These are phyloP conservation scores for Lachancea fermentati DNA, from an alignment of 805 yeast genomes.

Conservation along the genomic window DNA sequence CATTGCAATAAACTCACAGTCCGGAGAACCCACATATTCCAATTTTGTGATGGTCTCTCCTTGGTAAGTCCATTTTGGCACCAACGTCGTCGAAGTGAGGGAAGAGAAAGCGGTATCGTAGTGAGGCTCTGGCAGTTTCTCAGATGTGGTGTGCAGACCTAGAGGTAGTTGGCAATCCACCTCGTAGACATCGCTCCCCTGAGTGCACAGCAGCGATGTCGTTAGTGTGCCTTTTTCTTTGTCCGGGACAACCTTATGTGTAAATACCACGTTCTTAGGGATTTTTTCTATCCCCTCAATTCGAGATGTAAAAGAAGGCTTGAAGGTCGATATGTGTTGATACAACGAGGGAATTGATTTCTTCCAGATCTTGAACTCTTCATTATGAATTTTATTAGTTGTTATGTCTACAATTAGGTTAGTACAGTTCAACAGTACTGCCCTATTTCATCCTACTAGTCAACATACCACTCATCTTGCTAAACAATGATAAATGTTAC, in stretches of 20 bases:
- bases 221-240: constrained; percentile 25
- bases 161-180: constrained; percentile 27
- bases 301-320: constrained; percentile 34
- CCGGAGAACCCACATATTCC: constrained; percentile 32
- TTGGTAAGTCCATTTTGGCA: constrained; percentile 25
- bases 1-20: constrained; percentile 28
- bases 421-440: neutral
- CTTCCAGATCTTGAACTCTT: constrained; percentile 78
- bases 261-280: constrained; percentile 25
- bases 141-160: constrained; percentile 18
- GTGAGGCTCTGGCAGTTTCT: constrained; percentile 44
- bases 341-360: constrained; percentile 76
- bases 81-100: constrained; percentile 12
- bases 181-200: constrained; percentile 30
- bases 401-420: constrained; percentile 10
- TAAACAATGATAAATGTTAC: neutral
- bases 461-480: neutral
- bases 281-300: constrained; percentile 20
- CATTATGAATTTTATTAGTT: constrained; percentile 52
- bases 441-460: neutral
- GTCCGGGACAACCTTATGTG: constrained; percentile 27
- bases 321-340: constrained; percentile 34
- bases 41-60: constrained; percentile 30
- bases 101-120: constrained; percentile 68
- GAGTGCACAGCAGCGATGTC: constrained; percentile 27